Evolutionary conservation across 2,329 filamentous ascomycete genomes (phyloP), one percentile per base, ranked within the genome.

Genomic region (Trichoderma gracile): DNA sequence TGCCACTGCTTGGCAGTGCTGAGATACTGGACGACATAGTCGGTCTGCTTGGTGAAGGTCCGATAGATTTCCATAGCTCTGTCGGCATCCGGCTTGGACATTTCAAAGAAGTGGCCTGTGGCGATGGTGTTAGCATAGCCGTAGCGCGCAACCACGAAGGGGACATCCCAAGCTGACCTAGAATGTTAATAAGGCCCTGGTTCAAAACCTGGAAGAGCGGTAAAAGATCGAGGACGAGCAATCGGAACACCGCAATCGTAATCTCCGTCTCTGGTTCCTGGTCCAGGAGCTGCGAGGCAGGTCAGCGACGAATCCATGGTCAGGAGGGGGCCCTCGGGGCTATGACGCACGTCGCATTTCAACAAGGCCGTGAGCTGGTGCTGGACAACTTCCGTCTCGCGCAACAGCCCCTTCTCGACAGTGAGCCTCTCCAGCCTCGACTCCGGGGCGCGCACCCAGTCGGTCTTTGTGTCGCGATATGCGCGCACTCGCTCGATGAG

Each of bases 241-340:
- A 82, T 65, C 95, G 87, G 74, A 98, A 99, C 30, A 96, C 93
- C 10, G 92, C 96, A 69, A 98, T 84, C 10, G 93, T 96, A 70
- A 99, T 98, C 77, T 99, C 95, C 74, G 98, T 99, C 74, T 97
- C 93, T 8, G 91, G 88, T 71, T 98, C 95, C 68, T 89, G 86
- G 57, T 92, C 89, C 73, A 98, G 85, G 58, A 97, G 87, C 92
- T 93, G 73, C 46, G 38, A 27, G 49, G 49, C 55, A 59, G 45
- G 50, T 40, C 19, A 53, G 52, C 50, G 19, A 17, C 49, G 25
- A 27, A 27, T 27, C n/a, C 21, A 56, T 47, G 8, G 14, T 19
- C 27, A 52, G 27, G 9, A 30, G 25, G 52, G 19, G n/a, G n/a
- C n/a, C 27, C 9, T 30, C 9, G 9, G 7, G 27, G 46, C 40